These are phyloP conservation scores for Termitomyces sp. DNA, from an alignment of 768 basidiomycete genomes.

Conservation along the genomic window DNA sequence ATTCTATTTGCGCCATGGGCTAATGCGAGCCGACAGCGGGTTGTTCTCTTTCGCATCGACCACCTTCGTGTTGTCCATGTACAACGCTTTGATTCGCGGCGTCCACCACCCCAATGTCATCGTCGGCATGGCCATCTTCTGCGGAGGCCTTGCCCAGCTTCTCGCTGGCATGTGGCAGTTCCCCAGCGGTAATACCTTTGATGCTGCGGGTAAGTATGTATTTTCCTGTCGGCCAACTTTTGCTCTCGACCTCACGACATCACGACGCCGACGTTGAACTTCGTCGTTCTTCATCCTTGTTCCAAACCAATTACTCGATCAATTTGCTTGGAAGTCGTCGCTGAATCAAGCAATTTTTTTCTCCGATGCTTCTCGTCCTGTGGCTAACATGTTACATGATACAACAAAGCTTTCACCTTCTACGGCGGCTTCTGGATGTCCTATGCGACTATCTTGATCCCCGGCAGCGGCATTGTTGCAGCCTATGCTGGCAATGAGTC, in stretches of 20 bases:
- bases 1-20: neutral
- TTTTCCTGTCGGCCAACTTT: too few species aligned
- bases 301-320: neutral
- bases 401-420: slow-evolving; percentile 64
- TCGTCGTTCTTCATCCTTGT: neutral
- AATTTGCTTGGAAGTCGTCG: neutral
- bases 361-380: neutral
- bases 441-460: slow-evolving; percentile 67
- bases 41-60: slow-evolving; percentile 82
- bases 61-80: slow-evolving; percentile 72
- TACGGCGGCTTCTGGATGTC: slow-evolving; percentile 91
- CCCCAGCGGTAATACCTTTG: slow-evolving; percentile 59
- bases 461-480: slow-evolving; percentile 52
- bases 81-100: slow-evolving; percentile 54
- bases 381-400: neutral
- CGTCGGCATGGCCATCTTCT: slow-evolving; percentile 82
- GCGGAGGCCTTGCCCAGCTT: slow-evolving; percentile 81
- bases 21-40: slow-evolving; percentile 38
- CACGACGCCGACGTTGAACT: too few species aligned
- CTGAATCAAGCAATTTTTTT: neutral
- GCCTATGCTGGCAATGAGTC: slow-evolving; percentile 37
- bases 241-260: neutral
- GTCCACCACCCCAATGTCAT: slow-evolving; percentile 61
- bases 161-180: slow-evolving; percentile 91
- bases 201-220: slow-evolving; percentile 17